Conservation (phyloP, 768 basidiomycete species). For the Clitopilus passeckerianus region DNA sequence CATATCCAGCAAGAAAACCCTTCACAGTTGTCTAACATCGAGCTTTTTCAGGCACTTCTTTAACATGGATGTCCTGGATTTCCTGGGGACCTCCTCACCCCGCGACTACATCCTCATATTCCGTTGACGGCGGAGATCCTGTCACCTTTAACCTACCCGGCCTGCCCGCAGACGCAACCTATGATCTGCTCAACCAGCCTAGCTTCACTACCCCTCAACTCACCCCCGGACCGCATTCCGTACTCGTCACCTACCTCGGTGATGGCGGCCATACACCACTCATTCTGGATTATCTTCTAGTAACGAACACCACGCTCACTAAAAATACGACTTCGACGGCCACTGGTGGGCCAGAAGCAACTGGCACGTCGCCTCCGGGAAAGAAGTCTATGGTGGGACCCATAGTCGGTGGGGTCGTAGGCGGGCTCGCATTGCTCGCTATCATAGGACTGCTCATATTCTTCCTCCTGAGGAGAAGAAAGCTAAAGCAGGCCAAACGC, state of each 20-base stretch:
- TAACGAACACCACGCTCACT: background rate
- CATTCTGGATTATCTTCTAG: background rate
- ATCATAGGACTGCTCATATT: background rate
- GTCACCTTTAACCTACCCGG: background rate
- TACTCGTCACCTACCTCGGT: slow-evolving; percentile 8
- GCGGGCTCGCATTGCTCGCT: background rate
- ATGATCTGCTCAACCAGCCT: slow-evolving; percentile 4
- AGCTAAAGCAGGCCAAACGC: background rate
- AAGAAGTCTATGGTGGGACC: background rate
- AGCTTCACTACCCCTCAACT: slow-evolving; percentile 10
- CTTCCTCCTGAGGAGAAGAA: background rate
- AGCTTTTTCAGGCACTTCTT: background rate
- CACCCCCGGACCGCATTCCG: slow-evolving; percentile 6
- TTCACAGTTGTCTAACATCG: background rate
- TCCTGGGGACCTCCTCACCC: background rate
- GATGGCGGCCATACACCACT: background rate
- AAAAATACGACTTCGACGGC: background rate
- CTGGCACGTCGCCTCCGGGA: background rate
- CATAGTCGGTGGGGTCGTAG: background rate
- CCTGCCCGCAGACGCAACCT: background rate
- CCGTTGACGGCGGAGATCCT: background rate
- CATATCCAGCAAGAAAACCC: background rate
- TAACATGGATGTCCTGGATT: background rate
- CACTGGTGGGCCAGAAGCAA: background rate
- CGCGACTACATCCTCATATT: background rate